Evolutionary conservation across 257 asterid genomes (phyloP), one percentile per base, ranked within the genome.

Genomic region (Misopates orontium): DNA sequence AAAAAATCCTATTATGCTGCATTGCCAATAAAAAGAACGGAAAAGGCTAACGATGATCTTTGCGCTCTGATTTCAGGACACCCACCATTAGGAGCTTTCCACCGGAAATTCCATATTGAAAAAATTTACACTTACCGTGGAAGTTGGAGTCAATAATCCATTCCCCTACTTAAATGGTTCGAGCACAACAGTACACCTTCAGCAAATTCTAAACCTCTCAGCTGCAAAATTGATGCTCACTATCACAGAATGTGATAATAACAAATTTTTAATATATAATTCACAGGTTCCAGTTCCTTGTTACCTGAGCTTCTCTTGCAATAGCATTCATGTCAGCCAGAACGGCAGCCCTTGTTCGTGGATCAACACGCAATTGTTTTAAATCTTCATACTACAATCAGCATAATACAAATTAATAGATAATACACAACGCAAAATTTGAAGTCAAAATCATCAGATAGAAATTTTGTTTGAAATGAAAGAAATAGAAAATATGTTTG

Each of bases 291-390:
- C 17, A 17, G 16, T 16, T 70, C n/a, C n/a, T n/a, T n/a, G n/a
- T n/a, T n/a, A 89, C 98, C 94, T 89, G 93, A 67, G 98, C 98
- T 71, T 87, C 95, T 78, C 76, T 81, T 66, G 95, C 98, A 5
- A 81, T 71, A 50, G 84, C 85, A 73, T 92, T 97, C 98, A 92
- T 87, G 17, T 92, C 97, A 50, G 95, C 87, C 66, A 89, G 91
- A 71, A 92, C 97, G n/a, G 97, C 96, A 71, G 95, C 90, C 80
- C 60, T 83, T n/a, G 79, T 75, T 78, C 97, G 82, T 62, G 91
- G 96, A 73, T 92, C 91, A 73, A 67, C 71, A 67, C 98, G 89
- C 18, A 92, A 77, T 68, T 85, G 87, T 60, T 69, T 84, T 76
- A 89, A 74, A 77, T 84, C 84, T 74, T 85, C 90, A 64, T 78